phyloP scores from a whole-genome alignment of 208 protist species.

The Leishmania gerbilli region DNA sequence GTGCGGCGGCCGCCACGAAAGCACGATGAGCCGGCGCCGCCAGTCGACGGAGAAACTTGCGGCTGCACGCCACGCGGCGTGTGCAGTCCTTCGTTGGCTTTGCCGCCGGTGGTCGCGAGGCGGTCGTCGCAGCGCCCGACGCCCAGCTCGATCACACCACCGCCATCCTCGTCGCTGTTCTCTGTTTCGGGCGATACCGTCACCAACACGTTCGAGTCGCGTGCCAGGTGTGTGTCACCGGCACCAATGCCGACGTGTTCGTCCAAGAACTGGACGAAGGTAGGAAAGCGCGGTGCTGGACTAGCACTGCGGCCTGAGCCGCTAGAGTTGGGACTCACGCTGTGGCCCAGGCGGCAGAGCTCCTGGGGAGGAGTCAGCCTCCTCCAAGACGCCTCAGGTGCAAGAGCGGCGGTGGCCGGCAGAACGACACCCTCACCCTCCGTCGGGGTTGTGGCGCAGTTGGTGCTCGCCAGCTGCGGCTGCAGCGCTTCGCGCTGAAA shows the following conservation, averaged over 20 bases:
- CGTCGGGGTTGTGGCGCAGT: neutral
- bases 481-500: constrained; percentile 24
- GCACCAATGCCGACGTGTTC: constrained; percentile 44
- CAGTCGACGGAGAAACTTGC: constrained; percentile 15
- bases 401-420: neutral
- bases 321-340: constrained; percentile 22
- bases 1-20: constrained; percentile 13
- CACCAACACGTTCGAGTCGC: constrained; percentile 32
- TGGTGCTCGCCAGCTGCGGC: neutral
- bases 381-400: constrained; percentile 1
- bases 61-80: constrained; percentile 21
- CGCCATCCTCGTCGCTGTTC: constrained; percentile 4
- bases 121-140: constrained; percentile 15
- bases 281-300: constrained; percentile 82
- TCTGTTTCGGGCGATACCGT: constrained; percentile 46
- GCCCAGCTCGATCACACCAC: constrained; percentile 25
- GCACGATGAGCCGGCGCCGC: constrained; percentile 4
- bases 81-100: neutral
- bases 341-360: constrained; percentile 13
- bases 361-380: neutral
- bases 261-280: constrained; percentile 73
- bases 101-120: constrained; percentile 7
- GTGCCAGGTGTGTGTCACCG: constrained; percentile 21
- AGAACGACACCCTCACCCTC: neutral
- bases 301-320: constrained; percentile 41